Evolutionary conservation across 305 asterid species (phyloP).

Genomic region (Solanum hybrid): DNA sequence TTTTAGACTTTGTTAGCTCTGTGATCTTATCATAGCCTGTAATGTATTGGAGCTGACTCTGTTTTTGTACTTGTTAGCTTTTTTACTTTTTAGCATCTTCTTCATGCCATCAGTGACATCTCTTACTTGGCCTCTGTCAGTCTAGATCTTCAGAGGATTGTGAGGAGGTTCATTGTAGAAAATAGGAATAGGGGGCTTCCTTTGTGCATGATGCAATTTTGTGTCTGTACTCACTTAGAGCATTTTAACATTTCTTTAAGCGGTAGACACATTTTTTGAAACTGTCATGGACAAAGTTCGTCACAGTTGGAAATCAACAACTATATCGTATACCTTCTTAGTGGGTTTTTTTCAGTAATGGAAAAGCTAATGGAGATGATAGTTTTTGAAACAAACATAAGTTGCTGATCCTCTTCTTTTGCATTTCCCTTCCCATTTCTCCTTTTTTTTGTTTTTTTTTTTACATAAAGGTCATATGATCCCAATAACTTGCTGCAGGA

Average conservation of each 20-base stretch:
- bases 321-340: neutral
- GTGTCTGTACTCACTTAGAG: neutral
- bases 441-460: neutral
- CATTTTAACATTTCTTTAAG: neutral
- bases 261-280: neutral
- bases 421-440: neutral
- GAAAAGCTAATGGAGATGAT: neutral
- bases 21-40: neutral
- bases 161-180: neutral
- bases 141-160: neutral
- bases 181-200: neutral
- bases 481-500: slow-evolving; percentile 55
- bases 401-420: neutral
- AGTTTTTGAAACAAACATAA: neutral
- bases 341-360: neutral
- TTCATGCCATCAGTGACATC: neutral
- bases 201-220: neutral
- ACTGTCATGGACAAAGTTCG: neutral
- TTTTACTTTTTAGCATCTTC: neutral
- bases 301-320: neutral
- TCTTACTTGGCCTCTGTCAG: neutral
- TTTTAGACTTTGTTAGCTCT: neutral
- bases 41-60: neutral
- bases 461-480: slow-evolving; percentile 8
- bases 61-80: neutral